Conservation (phyloP, 352 stramenopile genomes). For the Phytophthora aleatoria region DNA sequence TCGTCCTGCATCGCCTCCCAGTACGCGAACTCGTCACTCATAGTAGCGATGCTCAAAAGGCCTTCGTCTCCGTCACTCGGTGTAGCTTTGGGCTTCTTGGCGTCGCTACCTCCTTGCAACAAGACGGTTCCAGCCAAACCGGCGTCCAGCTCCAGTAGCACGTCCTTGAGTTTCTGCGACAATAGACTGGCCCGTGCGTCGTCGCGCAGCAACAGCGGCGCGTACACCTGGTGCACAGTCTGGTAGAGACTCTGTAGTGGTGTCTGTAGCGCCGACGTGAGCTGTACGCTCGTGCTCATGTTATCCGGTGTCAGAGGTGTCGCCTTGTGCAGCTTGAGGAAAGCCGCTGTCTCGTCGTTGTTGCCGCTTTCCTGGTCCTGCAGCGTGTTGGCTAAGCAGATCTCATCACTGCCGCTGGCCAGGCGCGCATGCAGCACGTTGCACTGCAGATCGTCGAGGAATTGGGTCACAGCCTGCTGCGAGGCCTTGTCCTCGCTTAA, state of each 20-base stretch:
- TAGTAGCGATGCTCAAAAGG: slow-evolving; percentile 81
- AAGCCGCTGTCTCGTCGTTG: slow-evolving; percentile 49
- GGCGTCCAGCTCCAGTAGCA: slow-evolving; percentile 75
- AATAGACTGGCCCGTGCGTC: slow-evolving; percentile 50
- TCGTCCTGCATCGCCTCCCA: slow-evolving; percentile 71
- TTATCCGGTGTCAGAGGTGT: slow-evolving; percentile 64
- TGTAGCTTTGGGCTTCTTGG: slow-evolving; percentile 22
- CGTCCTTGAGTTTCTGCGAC: slow-evolving; percentile 82
- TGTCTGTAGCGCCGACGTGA: slow-evolving; percentile 70
- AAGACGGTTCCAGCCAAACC: slow-evolving; percentile 59
- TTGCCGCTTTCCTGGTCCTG: slow-evolving; percentile 14
- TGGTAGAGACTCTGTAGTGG: slow-evolving; percentile 84
- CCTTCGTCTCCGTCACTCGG: slow-evolving; percentile 38
- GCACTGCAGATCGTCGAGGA: slow-evolving; percentile 77
- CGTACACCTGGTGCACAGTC: slow-evolving; percentile 82
- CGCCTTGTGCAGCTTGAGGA: slow-evolving; percentile 61
- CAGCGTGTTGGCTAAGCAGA: slow-evolving; percentile 24
- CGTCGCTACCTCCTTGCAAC: slow-evolving; percentile 24
- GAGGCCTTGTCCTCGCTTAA: slow-evolving; percentile 46
- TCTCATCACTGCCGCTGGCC: slow-evolving; percentile 24
- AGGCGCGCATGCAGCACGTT: slow-evolving; percentile 62
- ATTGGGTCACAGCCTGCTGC: slow-evolving; percentile 57
- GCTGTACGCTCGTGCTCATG: slow-evolving; percentile 73
- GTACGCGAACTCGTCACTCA: slow-evolving; percentile 89
- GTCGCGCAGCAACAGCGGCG: slow-evolving; percentile 69